Conservation (phyloP, 2,329 filamentous ascomycete genomes). For the Colletotrichum orbiculare region DNA sequence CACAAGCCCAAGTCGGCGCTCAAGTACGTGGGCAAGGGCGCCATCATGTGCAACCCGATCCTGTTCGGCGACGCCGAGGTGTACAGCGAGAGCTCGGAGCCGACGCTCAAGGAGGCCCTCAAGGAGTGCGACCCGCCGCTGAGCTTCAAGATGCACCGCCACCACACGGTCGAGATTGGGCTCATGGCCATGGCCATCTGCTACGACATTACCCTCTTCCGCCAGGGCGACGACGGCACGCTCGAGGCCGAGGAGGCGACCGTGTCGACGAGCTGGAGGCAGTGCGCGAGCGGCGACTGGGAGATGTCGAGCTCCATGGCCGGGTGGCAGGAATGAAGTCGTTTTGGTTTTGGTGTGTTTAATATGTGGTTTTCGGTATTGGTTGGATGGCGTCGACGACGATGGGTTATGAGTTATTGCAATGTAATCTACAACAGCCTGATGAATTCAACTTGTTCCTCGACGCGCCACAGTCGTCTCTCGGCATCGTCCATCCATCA, state of each 20-base stretch:
- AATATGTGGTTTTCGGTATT: background rate
- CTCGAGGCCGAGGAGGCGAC: constrained; percentile 44
- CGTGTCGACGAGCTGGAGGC: constrained; percentile 46
- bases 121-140: constrained; percentile 42
- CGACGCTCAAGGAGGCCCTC: constrained; percentile 44
- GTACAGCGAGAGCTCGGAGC: constrained; percentile 42
- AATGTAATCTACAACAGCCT: background rate
- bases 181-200: constrained; percentile 50
- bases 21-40: constrained; percentile 52
- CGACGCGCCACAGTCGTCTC: background rate
- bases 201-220: constrained; percentile 47
- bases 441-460: background rate
- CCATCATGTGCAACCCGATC: constrained; percentile 50
- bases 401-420: background rate
- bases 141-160: constrained; percentile 47
- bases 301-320: constrained; percentile 36
- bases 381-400: background rate
- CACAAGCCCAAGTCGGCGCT: constrained; percentile 48
- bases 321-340: constrained; percentile 31
- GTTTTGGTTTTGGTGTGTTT: background rate
- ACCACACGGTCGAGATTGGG: constrained; percentile 50
- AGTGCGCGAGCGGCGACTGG: constrained; percentile 52
- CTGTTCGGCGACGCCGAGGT: constrained; percentile 42
- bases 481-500: no score
- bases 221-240: constrained; percentile 39